phyloP scores from a whole-genome alignment of 306 rosid genomes.

The Acmispon strigosus region DNA sequence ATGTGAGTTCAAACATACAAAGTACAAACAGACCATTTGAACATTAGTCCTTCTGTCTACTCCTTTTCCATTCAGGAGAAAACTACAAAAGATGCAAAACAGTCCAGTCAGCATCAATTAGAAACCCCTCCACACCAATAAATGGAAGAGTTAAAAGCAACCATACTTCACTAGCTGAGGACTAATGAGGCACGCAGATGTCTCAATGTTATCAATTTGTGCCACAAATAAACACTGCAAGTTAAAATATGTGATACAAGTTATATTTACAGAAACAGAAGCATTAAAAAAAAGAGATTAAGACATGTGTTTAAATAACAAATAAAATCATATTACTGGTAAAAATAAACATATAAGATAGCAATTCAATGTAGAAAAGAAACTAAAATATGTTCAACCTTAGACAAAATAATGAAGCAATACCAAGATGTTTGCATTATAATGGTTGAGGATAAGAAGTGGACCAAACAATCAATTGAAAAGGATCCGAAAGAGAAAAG shows the following conservation, averaged over 20 bases:
- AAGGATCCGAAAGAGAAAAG: too few relatives aligned
- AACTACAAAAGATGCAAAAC: conserved; percentile 42
- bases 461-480: too few relatives aligned
- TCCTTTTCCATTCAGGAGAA: conserved; percentile 87
- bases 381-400: not conserved
- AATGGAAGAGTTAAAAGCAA: conserved; percentile 1
- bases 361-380: not conserved
- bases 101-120: conserved; percentile 24
- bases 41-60: conserved; percentile 47
- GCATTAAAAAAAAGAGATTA: not conserved
- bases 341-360: not conserved
- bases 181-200: conserved; percentile 77
- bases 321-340: not conserved
- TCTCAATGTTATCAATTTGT: conserved; percentile 67
- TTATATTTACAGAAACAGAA: not conserved
- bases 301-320: not conserved
- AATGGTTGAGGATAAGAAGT: too few relatives aligned
- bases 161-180: conserved; percentile 86
- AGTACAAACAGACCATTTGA: conserved; percentile 50
- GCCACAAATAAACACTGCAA: conserved; percentile 74
- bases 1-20: not conserved
- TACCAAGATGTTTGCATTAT: too few relatives aligned
- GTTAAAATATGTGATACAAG: conserved; percentile 3
- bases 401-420: too few relatives aligned
- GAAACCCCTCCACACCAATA: not conserved